Base-by-base conservation (phyloP, 2,329 filamentous ascomycete species). In the Trichoderma simmonsii region DNA sequence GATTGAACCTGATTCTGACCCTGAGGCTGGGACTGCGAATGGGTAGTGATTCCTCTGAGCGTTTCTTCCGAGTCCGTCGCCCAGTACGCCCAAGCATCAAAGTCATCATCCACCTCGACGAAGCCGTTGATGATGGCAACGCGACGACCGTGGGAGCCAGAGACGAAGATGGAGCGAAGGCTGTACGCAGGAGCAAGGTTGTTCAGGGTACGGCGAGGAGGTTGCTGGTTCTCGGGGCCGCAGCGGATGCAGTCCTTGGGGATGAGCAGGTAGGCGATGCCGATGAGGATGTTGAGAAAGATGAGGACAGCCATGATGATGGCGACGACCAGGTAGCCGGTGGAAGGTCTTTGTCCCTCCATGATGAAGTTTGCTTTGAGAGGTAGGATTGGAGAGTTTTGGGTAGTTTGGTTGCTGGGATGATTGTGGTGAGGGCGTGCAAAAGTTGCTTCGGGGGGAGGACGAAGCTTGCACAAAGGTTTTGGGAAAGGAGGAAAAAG, bases 261-360 rank as follows among this genome's bases (percentile, higher is more conserved):
- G 7, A 60, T 36, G n/a, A 59, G 51, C 14, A 63, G 43, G 15
- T 51, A 71, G 15, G 30, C 56, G 6, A 69, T 12, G 1, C 71
- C 30, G 6, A 72, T 71, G 67, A 70, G 66, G 21, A 76, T 8
- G 28, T 73, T 62, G 6, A 76, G 68, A 24, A 70, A 36, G 39
- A 76, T 36, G 3, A 62, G 30, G 9, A 76, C 63, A 26, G 73
- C 24, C 2, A 62, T 36, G 12, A 60, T 39, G 30, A 76, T 68
- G 67, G 72, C 67, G 24, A 57, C 57, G 60, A 70, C 60, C 3
- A 76, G 60, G 24, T 26, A 39, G 24, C 36, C 54, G n/a, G 57
- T n/a, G 28, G 30, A 12, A 18, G 39, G 14, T 28, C 32, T 43
- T 18, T 39, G 28, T 15, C 48, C 39, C 18, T 24, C 66, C 24